Percentiles rank a stretch among this genome's conserved stretches.
Evolutionary conservation across 1,284 basidiomycete genomes (phyloP).

Genomic region (Moniliophthora roreri): DNA sequence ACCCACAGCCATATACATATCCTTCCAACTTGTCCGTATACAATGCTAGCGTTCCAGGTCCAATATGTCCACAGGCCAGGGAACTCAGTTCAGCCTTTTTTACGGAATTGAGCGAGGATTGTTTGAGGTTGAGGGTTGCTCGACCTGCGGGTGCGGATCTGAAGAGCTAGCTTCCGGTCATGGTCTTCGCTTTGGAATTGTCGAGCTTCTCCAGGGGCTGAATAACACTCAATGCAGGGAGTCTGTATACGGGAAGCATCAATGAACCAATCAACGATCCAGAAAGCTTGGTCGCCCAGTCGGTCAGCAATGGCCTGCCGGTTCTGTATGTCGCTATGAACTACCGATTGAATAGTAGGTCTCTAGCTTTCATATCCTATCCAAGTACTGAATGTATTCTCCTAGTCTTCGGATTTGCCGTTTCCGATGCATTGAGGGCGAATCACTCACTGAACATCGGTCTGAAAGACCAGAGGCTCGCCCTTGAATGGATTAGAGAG

Average conservation of each 20-base stretch:
- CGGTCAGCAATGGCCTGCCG: background rate
- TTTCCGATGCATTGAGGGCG: background rate
- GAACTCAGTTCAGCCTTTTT: background rate
- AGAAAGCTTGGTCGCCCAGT: background rate
- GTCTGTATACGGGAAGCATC: background rate
- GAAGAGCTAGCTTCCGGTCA: background rate
- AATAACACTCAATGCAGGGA: background rate
- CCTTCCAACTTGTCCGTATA: background rate
- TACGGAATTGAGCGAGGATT: constrained; percentile 3
- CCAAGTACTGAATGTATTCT: too few relatives aligned
- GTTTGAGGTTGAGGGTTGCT: constrained; percentile 6
- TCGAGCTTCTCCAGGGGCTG: too few relatives aligned
- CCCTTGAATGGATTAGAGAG: constrained; percentile 1
- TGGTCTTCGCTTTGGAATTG: background rate
- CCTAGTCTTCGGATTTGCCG: constrained; percentile 6
- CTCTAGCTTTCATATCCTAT: too few relatives aligned
- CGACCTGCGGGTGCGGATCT: background rate
- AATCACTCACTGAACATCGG: constrained; percentile 1
- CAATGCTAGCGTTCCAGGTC: background rate
- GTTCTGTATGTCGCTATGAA: constrained; percentile 7
- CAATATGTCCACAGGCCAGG: constrained; percentile 1
- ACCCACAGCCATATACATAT: constrained; percentile 1
- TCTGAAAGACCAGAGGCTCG: constrained; percentile 4
- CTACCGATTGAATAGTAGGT: constrained; percentile 7
- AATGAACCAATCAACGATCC: constrained; percentile 1